phyloP scores from a whole-genome alignment of 345 rosid genomes.

The Heritiera fomes region DNA sequence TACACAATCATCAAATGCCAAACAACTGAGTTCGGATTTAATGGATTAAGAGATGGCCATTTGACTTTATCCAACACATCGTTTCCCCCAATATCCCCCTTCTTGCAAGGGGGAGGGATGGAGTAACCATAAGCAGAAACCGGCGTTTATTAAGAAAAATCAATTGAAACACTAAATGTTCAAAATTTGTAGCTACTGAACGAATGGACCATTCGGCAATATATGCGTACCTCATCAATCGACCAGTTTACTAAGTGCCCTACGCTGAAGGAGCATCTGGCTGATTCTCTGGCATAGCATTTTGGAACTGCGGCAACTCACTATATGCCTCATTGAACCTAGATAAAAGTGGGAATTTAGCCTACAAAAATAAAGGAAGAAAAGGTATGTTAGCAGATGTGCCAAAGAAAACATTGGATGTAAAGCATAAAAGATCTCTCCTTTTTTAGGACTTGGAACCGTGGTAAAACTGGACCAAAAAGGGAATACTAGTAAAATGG shows the following conservation, averaged over 20 bases:
- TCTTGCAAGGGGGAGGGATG: neutral
- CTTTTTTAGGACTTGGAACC: neutral
- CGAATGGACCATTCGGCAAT: neutral
- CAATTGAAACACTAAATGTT: neutral
- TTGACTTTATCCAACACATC: neutral
- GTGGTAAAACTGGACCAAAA: neutral
- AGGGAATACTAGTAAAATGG: neutral
- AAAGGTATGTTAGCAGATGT: neutral
- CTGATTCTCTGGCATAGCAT: conserved; percentile 38
- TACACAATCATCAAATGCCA: neutral
- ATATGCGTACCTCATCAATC: neutral
- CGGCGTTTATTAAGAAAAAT: neutral
- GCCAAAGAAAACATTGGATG: neutral
- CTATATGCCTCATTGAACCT: conserved; percentile 61
- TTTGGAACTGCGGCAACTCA: conserved; percentile 44
- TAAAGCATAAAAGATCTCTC: neutral
- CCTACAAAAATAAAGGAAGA: conserved; percentile 36
- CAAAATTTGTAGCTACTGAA: neutral
- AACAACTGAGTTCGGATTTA: neutral
- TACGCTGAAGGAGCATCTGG: conserved; percentile 40
- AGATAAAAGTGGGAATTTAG: conserved; percentile 53
- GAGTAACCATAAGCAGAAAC: neutral
- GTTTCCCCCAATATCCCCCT: neutral
- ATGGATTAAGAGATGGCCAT: neutral
- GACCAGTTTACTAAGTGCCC: conserved; percentile 2